Evolutionary conservation across 495 filamentous ascomycete genomes (phyloP).

Genomic region (Podospora fimiseda): DNA sequence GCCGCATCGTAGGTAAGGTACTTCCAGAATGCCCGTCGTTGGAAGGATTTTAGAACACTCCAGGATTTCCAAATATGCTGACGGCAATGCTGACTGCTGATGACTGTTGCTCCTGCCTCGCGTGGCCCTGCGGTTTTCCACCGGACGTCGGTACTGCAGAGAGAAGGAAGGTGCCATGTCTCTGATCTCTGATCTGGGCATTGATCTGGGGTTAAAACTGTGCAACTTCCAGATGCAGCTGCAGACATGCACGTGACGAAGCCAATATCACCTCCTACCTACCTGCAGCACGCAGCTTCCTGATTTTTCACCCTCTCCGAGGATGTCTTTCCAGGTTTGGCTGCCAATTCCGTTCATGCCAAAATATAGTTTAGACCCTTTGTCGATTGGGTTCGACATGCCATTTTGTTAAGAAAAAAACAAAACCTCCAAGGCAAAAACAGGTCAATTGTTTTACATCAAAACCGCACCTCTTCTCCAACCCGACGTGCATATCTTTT

Average conservation of each 20-base stretch:
- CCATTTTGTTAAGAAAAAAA: too few relatives aligned
- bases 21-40: too few relatives aligned
- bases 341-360: too few relatives aligned
- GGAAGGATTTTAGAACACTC: neutral
- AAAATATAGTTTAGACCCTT: neutral
- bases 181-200: neutral
- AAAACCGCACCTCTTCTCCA: neutral
- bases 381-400: neutral
- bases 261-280: neutral
- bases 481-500: neutral
- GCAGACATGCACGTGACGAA: constrained; percentile 12
- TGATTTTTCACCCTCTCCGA: neutral
- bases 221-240: constrained; percentile 11
- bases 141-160: too few relatives aligned
- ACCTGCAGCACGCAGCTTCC: neutral
- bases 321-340: too few relatives aligned
- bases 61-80: neutral
- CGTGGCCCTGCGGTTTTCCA: neutral
- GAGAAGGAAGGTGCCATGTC: too few relatives aligned
- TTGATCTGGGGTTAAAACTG: neutral
- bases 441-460: too few relatives aligned
- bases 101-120: neutral
- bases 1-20: too few relatives aligned
- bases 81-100: neutral
- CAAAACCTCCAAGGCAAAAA: too few relatives aligned